phyloP scores from a whole-genome alignment of 225 moss, liverwort and hornwort species.

The Physcomitrium patens region DNA sequence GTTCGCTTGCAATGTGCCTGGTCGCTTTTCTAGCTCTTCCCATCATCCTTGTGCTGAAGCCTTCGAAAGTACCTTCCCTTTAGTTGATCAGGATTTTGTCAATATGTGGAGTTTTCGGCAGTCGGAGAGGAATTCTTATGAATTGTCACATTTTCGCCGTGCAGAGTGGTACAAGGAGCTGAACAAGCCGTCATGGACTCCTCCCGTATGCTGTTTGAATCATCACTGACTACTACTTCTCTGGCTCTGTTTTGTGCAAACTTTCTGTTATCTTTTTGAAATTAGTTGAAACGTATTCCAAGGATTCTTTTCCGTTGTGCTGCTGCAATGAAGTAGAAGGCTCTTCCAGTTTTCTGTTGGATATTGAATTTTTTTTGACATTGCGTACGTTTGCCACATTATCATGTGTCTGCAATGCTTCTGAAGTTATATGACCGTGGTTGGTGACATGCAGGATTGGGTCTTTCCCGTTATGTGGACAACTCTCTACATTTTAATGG shows the following conservation, averaged over 20 bases:
- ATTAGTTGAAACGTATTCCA: neutral
- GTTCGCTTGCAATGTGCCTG: neutral
- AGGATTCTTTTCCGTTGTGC: slow-evolving; percentile 1
- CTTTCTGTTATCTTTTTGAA: neutral
- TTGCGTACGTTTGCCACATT: neutral
- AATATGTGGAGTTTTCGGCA: neutral
- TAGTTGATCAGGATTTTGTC: too few species aligned
- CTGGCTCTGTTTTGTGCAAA: slow-evolving; percentile 13
- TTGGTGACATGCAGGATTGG: slow-evolving; percentile 55
- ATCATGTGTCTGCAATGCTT: slow-evolving; percentile 5
- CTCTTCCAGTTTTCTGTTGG: neutral
- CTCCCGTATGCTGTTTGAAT: slow-evolving; percentile 60
- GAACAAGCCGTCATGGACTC: slow-evolving; percentile 96
- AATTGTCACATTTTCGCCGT: neutral
- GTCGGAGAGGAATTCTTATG: slow-evolving; percentile 1
- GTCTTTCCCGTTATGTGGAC: slow-evolving; percentile 86
- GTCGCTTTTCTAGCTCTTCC: neutral
- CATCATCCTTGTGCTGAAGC: neutral
- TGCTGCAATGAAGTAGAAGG: neutral
- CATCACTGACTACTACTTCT: neutral
- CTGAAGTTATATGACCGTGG: neutral
- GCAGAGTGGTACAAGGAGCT: slow-evolving; percentile 83
- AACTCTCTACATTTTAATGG: slow-evolving; percentile 75
- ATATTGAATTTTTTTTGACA: neutral
- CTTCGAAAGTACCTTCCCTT: neutral